A percentile compares a stretch with the other conserved stretches of the same genome.
These are phyloP conservation scores for Clohesyomyces aquaticus DNA, from an alignment of 495 filamentous ascomycete genomes.

Conservation along the genomic window DNA sequence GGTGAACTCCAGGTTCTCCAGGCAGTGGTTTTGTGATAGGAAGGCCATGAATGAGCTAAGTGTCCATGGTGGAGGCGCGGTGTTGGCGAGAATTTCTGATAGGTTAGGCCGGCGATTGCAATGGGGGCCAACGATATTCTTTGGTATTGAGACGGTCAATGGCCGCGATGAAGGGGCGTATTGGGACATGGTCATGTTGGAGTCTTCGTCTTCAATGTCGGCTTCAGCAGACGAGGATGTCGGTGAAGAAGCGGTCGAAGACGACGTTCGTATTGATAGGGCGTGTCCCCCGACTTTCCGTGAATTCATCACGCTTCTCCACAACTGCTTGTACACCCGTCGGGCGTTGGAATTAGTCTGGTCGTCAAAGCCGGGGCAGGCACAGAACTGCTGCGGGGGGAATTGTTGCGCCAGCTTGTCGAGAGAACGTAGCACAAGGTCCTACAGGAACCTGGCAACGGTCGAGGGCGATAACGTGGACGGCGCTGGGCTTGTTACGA, in stretches of 20 bases:
- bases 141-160: conserved; percentile 64
- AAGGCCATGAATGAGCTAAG: conserved; percentile 95
- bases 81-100: conserved; percentile 83
- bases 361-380: conserved; percentile 32
- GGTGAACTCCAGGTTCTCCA: conserved; percentile 97
- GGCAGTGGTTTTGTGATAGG: conserved; percentile 94
- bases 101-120: conserved; percentile 79
- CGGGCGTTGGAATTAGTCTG: conserved; percentile 30
- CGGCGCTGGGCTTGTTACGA: not conserved
- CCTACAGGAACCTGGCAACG: conserved; percentile 31
- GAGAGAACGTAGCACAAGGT: conserved; percentile 28
- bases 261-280: conserved; percentile 34
- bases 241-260: conserved; percentile 38
- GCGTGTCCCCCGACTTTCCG: conserved; percentile 26
- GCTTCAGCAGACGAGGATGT: conserved; percentile 27
- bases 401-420: conserved; percentile 41
- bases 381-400: conserved; percentile 29
- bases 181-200: conserved; percentile 55
- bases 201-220: conserved; percentile 47
- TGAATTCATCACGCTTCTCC: conserved; percentile 41
- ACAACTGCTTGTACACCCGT: conserved; percentile 38
- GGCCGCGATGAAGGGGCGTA: conserved; percentile 57
- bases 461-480: conserved; percentile 18
- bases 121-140: conserved; percentile 52
- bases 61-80: conserved; percentile 87